Conservation (phyloP, 2,329 filamentous ascomycete species). For the Aspergillus alliaceus region DNA sequence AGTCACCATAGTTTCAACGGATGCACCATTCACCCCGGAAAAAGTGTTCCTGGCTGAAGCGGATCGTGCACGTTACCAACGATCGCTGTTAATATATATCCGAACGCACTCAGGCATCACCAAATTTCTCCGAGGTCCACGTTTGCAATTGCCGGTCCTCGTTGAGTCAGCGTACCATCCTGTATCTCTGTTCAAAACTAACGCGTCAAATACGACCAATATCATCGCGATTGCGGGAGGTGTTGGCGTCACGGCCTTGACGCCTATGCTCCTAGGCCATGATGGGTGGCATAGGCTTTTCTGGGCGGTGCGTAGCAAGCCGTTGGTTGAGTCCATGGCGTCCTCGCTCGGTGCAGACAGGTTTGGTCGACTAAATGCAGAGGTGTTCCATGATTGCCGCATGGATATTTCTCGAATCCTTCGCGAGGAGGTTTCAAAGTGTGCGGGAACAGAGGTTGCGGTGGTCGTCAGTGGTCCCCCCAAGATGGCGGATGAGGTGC, state of each 20-base stretch:
- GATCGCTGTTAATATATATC: background rate
- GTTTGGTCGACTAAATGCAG: background rate
- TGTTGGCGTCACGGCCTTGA: background rate
- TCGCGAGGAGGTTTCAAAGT: background rate
- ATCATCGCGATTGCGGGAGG: background rate
- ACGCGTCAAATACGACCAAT: background rate
- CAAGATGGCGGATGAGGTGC: constrained; percentile 4
- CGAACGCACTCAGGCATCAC: background rate
- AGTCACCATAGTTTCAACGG: background rate
- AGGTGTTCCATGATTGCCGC: background rate
- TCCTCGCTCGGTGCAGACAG: background rate
- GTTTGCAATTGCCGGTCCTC: background rate
- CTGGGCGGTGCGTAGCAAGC: background rate
- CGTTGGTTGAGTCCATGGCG: background rate
- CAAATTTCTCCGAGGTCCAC: background rate
- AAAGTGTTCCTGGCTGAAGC: background rate
- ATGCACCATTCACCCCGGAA: background rate
- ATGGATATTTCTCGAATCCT: constrained; percentile 1
- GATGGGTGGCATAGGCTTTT: background rate
- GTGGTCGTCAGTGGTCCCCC: constrained; percentile 3
- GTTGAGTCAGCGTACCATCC: background rate
- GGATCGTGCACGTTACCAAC: background rate
- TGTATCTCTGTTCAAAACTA: background rate
- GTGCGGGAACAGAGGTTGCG: background rate
- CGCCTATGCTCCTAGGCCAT: background rate